Percentiles rank a stretch among this genome's conserved stretches.
Evolutionary conservation across 805 yeast genomes (phyloP).

Genomic region (Candida alai): DNA sequence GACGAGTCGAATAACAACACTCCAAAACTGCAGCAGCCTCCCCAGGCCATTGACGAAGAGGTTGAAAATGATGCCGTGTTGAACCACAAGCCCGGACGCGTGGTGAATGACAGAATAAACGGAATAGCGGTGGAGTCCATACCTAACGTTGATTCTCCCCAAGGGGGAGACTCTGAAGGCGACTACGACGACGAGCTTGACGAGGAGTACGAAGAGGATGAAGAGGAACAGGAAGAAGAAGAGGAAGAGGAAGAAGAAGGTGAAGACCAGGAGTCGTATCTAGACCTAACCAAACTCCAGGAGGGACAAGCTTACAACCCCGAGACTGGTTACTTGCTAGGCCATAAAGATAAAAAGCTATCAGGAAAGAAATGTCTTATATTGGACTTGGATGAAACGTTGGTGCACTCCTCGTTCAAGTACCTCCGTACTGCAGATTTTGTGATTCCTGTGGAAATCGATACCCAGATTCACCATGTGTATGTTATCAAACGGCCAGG

Average conservation of each 20-base stretch:
- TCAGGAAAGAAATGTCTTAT: conserved; percentile 78
- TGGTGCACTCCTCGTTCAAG: conserved; percentile 93
- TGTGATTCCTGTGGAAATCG: conserved; percentile 96
- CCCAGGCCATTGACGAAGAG: no score
- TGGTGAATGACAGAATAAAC: neutral
- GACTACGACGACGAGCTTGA: conserved; percentile 5
- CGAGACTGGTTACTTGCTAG: conserved; percentile 60
- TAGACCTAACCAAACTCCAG: conserved; percentile 44
- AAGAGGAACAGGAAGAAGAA: conserved; percentile 6
- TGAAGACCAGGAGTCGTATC: conserved; percentile 15
- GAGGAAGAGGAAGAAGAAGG: conserved; percentile 10
- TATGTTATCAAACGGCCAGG: conserved; percentile 98
- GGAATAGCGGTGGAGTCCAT: no score
- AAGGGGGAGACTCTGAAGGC: conserved; percentile 5
- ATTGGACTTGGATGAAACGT: conserved; percentile 90
- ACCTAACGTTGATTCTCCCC: no score
- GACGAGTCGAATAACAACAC: conserved; percentile 23
- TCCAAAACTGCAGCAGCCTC: conserved; percentile 9
- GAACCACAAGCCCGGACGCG: neutral
- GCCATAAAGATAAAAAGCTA: conserved; percentile 47
- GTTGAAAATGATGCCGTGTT: no score
- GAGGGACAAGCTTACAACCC: conserved; percentile 67
- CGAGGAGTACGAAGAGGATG: conserved; percentile 7
- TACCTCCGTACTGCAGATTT: conserved; percentile 91
- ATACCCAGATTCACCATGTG: conserved; percentile 86